Conservation (phyloP, 148 eudicot genomes). For the Persicaria maculosa region DNA sequence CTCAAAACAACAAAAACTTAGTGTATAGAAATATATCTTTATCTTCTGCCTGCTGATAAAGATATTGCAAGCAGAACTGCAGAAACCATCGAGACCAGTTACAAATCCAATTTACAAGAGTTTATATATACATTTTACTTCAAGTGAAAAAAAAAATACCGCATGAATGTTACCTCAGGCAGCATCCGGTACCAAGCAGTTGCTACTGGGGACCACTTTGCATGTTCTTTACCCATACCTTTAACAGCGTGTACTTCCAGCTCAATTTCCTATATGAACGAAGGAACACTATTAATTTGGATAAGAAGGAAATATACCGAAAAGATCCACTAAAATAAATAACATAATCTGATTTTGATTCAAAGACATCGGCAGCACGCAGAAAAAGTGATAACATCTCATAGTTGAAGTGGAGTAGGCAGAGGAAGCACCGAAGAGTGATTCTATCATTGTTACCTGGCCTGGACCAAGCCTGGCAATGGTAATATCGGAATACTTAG, state of each 20-base stretch:
- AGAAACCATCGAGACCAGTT: neutral
- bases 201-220: slow-evolving; percentile 98
- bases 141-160: neutral
- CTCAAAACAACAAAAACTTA: neutral
- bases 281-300: neutral
- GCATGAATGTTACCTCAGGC: slow-evolving; percentile 58
- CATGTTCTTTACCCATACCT: slow-evolving; percentile 88
- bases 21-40: neutral
- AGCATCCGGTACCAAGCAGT: slow-evolving; percentile 98
- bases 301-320: neutral
- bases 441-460: slow-evolving; percentile 41
- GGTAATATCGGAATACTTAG: slow-evolving; percentile 48
- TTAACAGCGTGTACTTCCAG: slow-evolving; percentile 95
- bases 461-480: slow-evolving; percentile 75
- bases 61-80: neutral
- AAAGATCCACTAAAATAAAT: neutral
- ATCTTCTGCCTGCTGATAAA: neutral
- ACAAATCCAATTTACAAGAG: neutral
- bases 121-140: neutral
- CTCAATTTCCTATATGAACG: slow-evolving; percentile 67
- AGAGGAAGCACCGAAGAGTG: too few relatives aligned
- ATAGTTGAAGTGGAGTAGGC: neutral
- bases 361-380: neutral
- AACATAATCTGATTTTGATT: neutral
- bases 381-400: neutral